Evolutionary conservation across 345 rosid species (phyloP), one percentile per base, ranked within the genome.

Genomic region (Acer campestre): DNA sequence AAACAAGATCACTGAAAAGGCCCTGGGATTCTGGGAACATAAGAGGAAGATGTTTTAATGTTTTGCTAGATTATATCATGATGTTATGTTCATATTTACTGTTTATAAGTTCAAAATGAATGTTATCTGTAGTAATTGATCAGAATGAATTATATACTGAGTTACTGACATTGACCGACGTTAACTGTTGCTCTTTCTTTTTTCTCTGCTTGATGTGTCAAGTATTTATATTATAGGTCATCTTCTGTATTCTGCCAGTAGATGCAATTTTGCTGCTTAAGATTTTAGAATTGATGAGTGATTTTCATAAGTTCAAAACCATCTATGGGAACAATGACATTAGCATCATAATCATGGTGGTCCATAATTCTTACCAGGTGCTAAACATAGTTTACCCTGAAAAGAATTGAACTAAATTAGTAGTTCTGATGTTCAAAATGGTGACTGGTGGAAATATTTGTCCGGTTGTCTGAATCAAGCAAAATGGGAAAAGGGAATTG

Each of bases 1-100:
- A 73, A 56, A 66, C 68, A n/a, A 49, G 61, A 75, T 62, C 61
- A 78, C 38, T 58, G 48, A 53, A 56, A 18, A 18, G 25, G 53
- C 20, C 23, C 73, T 6, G 49, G 68, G 71, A 80, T 17, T n/a
- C 73, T 6, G 49, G 68, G 71, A 80, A 61, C 53, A 40, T 71
- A 65, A 71, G 40, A 49, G 40, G 40, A 31, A 51, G 63, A 35
- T n/a, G 44, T 72, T 72, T 23, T 67, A 77, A 55, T 27, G 31
- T 70, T 58, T 74, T 80, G 42, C 58, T 59, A 51, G 74, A 42
- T 49, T 38, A 18, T 49, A 44, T 40, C 55, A 25, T 72, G 44
- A 56, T 44, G 6, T 71, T 65, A 65, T 66, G 59, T 25, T 55
- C 13, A 49, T 17, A 27, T 16, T 31, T 55, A 40, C 22, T 53